Percentiles rank a stretch among this genome's conserved stretches.
Conservation (phyloP, 306 rosid species). For the Ochetophila trinervis region DNA sequence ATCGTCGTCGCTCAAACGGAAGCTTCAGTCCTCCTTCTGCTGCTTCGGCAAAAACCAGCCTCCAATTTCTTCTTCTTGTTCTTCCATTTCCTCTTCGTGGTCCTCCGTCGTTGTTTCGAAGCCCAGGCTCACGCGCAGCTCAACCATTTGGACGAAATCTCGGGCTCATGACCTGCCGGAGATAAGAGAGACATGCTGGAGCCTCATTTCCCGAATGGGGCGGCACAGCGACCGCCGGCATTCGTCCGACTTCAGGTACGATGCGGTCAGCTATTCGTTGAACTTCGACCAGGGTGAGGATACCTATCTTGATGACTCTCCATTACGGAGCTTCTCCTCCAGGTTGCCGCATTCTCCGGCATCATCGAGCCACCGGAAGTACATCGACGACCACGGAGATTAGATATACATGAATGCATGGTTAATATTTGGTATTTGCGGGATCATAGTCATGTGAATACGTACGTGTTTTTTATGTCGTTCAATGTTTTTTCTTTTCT, state of each 20-base stretch:
- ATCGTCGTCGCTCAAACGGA: slow-evolving; percentile 38
- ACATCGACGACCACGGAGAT: slow-evolving; percentile 18
- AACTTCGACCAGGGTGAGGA: slow-evolving; percentile 67
- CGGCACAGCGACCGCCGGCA: slow-evolving; percentile 51
- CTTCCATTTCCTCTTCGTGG: neutral
- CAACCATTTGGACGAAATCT: slow-evolving; percentile 31
- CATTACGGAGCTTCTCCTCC: slow-evolving; percentile 41
- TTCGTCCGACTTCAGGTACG: slow-evolving; percentile 72
- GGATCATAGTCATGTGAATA: no score
- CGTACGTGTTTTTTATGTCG: no score
- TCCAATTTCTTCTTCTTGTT: neutral
- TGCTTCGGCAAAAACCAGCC: slow-evolving; percentile 20
- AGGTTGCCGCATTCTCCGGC: slow-evolving; percentile 43
- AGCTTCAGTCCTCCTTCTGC: slow-evolving; percentile 44
- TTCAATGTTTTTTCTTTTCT: no score
- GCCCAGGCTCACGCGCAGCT: slow-evolving; percentile 24
- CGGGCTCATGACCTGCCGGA: slow-evolving; percentile 35
- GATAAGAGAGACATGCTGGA: slow-evolving; percentile 43
- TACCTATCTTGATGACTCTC: slow-evolving; percentile 24
- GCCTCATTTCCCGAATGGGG: slow-evolving; percentile 45
- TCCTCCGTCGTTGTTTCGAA: slow-evolving; percentile 5
- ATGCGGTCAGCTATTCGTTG: slow-evolving; percentile 53
- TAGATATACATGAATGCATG: no score
- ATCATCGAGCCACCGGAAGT: slow-evolving; percentile 10
- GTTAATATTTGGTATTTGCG: no score